Conservation (phyloP, 768 basidiomycete genomes). For the Porphyrellus cyaneotinctus region DNA sequence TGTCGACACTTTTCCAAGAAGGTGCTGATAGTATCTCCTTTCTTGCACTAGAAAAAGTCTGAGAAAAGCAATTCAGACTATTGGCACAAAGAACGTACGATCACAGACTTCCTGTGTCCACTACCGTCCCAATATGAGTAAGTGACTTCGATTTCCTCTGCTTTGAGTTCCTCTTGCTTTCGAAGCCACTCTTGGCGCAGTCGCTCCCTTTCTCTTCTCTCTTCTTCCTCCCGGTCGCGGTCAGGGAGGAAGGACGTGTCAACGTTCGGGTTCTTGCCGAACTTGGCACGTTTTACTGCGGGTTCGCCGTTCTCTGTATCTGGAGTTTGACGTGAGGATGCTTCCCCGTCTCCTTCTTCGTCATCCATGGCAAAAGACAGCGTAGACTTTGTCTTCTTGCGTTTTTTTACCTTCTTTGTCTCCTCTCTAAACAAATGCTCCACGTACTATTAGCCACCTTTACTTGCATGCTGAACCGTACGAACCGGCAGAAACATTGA, state of each 20-base stretch:
- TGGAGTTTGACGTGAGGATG: conserved; percentile 37
- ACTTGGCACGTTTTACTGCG: conserved; percentile 65
- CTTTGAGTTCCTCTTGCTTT: conserved; percentile 63
- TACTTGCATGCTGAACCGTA: conserved; percentile 10
- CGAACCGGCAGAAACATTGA: conserved; percentile 21
- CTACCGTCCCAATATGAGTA: conserved; percentile 99
- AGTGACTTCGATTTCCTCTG: conserved; percentile 80
- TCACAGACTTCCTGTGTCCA: conserved; percentile 90
- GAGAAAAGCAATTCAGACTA: background rate
- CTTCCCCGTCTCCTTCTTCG: conserved; percentile 48
- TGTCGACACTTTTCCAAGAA: conserved; percentile 92
- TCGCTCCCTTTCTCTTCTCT: conserved; percentile 83
- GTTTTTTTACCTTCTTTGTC: conserved; percentile 83
- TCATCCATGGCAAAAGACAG: conserved; percentile 91
- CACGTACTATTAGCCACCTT: conserved; percentile 67
- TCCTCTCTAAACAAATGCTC: conserved; percentile 87
- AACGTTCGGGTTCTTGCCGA: conserved; percentile 93
- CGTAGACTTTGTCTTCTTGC: conserved; percentile 88
- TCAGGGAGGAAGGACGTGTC: conserved; percentile 99
- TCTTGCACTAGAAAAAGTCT: conserved; percentile 71
- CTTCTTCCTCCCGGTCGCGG: conserved; percentile 92
- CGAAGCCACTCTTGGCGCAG: conserved; percentile 86
- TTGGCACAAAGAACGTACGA: conserved; percentile 46
- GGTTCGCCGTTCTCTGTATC: conserved; percentile 42
- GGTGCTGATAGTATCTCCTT: conserved; percentile 81